phyloP scores from a whole-genome alignment of 768 basidiomycete species.

The Cantharellus cinnabarinus region DNA sequence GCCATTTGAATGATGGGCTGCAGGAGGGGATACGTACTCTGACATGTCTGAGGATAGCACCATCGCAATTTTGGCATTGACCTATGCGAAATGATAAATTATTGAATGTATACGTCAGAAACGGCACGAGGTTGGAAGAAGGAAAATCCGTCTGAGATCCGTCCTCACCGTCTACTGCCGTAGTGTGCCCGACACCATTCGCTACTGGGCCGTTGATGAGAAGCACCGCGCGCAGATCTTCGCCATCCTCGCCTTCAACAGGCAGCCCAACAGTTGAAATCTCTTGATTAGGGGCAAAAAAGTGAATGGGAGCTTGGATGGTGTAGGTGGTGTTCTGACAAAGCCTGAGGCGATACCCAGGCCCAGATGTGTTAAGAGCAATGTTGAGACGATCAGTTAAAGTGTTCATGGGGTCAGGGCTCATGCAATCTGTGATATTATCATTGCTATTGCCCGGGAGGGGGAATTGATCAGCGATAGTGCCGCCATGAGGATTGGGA shows the following conservation, averaged over 20 bases:
- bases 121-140: too few relatives aligned
- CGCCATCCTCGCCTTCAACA: constrained; percentile 20
- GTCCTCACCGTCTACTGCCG: constrained; percentile 46
- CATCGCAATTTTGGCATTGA: neutral
- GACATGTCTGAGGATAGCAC: neutral
- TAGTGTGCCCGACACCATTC: constrained; percentile 47
- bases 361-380: constrained; percentile 41
- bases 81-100: neutral
- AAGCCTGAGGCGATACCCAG: constrained; percentile 42
- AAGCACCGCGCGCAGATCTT: constrained; percentile 40
- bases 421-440: constrained; percentile 24
- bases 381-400: constrained; percentile 43
- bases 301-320: constrained; percentile 44
- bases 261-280: constrained; percentile 69
- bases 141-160: too few relatives aligned
- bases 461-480: too few relatives aligned
- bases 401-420: constrained; percentile 28
- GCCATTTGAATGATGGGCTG: neutral
- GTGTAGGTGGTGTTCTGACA: constrained; percentile 44
- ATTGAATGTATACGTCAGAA: neutral
- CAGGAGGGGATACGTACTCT: neutral
- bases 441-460: neutral
- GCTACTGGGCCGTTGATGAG: constrained; percentile 42
- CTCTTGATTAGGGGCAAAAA: constrained; percentile 50
- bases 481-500: too few relatives aligned